A percentile compares a stretch with the other conserved stretches of the same genome.
Conservation (phyloP, 352 stramenopile genomes). For the Pelagophyceae sp. region DNA sequence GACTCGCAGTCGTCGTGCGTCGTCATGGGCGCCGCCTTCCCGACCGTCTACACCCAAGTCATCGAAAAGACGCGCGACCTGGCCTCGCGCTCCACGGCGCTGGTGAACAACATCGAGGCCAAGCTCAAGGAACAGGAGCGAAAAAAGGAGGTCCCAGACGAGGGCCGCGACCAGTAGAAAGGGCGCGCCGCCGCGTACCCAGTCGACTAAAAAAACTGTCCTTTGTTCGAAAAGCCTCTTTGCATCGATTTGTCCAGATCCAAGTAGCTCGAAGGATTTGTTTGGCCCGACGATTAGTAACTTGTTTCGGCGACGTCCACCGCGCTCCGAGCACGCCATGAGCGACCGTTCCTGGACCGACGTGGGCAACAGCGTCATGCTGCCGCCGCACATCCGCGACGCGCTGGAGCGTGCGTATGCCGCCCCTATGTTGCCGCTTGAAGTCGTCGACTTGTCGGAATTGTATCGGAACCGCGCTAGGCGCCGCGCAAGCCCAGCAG, state of each 20-base stretch:
- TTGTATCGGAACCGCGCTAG: too few relatives aligned
- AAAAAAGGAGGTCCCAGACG: background rate
- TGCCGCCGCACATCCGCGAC: slow-evolving; percentile 53
- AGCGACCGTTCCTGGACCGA: slow-evolving; percentile 28
- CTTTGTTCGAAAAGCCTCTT: too few relatives aligned
- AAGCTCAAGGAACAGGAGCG: background rate
- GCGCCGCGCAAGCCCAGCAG: too few relatives aligned
- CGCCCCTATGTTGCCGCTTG: too few relatives aligned
- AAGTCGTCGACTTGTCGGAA: too few relatives aligned
- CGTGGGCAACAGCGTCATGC: slow-evolving; percentile 52
- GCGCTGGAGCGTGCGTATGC: slow-evolving; percentile 28
- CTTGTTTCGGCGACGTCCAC: too few relatives aligned
- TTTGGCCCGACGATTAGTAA: too few relatives aligned
- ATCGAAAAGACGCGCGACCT: slow-evolving; percentile 94
- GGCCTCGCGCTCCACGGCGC: slow-evolving; percentile 70
- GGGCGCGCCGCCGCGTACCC: too few relatives aligned
- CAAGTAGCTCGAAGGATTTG: too few relatives aligned
- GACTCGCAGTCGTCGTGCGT: slow-evolving; percentile 91
- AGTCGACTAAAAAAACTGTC: too few relatives aligned
- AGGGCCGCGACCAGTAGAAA: background rate
- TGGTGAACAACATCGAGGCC: slow-evolving; percentile 43
- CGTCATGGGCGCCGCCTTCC: slow-evolving; percentile 82
- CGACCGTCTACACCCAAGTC: slow-evolving; percentile 89
- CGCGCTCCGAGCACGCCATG: background rate
- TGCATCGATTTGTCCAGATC: too few relatives aligned